These are phyloP conservation scores for Baorangia bicolor DNA, from an alignment of 768 basidiomycete genomes.

Conservation along the genomic window DNA sequence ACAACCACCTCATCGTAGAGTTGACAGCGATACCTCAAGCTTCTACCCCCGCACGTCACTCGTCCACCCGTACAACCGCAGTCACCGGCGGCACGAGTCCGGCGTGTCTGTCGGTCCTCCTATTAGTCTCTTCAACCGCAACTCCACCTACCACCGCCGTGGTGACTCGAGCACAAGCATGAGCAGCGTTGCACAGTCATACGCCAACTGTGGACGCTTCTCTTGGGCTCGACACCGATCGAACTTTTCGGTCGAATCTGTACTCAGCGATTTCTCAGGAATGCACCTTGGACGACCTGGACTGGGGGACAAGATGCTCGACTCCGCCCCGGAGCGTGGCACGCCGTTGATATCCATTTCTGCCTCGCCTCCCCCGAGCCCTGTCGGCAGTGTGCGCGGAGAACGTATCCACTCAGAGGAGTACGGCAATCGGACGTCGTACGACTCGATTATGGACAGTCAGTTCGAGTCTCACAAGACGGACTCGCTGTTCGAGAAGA, in stretches of 20 bases:
- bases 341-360: conserved; percentile 62
- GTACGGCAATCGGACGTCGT: conserved; percentile 41
- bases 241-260: conserved; percentile 62
- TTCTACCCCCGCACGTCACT: conserved; percentile 57
- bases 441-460: conserved; percentile 67
- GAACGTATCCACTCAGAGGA: conserved; percentile 12
- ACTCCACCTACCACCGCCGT: conserved; percentile 50
- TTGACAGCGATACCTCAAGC: conserved; percentile 76
- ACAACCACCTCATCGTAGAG: conserved; percentile 45
- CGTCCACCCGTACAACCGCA: conserved; percentile 39
- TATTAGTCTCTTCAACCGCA: conserved; percentile 70
- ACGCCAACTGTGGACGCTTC: conserved; percentile 53
- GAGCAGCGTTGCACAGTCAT: conserved; percentile 57
- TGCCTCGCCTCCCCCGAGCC: conserved; percentile 58
- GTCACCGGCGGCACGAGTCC: conserved; percentile 64
- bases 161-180: conserved; percentile 59
- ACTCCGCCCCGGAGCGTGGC: conserved; percentile 50
- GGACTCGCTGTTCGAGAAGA: conserved; percentile 67
- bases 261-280: conserved; percentile 61
- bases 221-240: conserved; percentile 60
- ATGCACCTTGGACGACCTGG: conserved; percentile 65
- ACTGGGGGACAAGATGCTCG: conserved; percentile 87
- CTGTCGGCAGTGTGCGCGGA: conserved; percentile 17
- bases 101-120: conserved; percentile 63
- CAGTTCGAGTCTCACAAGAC: conserved; percentile 38